A percentile compares a stretch with the other conserved stretches of the same genome.
These are phyloP conservation scores for Hygrocybe punicea DNA, from an alignment of 768 basidiomycete species.

Conservation along the genomic window DNA sequence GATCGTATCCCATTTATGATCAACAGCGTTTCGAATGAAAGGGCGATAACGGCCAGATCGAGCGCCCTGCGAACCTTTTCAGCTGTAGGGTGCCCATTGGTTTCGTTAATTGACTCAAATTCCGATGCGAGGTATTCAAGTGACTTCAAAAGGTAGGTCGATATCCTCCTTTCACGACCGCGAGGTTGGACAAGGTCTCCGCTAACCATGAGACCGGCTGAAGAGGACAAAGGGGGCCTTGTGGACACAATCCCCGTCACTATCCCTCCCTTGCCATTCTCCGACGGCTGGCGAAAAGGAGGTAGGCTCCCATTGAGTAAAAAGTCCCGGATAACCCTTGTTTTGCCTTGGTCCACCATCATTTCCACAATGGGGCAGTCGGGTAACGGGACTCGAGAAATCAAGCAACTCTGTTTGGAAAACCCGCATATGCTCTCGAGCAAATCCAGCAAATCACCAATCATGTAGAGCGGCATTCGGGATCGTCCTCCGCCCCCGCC, in stretches of 20 bases:
- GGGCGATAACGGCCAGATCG: conserved; percentile 62
- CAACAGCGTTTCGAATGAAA: conserved; percentile 69
- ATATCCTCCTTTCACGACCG: conserved; percentile 59
- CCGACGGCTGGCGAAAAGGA: conserved; percentile 21
- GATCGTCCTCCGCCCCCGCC: conserved; percentile 24
- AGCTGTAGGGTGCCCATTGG: conserved; percentile 44
- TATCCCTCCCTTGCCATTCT: neutral
- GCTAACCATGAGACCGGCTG: neutral
- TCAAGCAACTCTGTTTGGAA: conserved; percentile 40
- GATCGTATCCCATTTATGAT: conserved; percentile 59
- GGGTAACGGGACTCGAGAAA: conserved; percentile 58
- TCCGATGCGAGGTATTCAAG: conserved; percentile 50
- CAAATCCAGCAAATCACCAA: conserved; percentile 60
- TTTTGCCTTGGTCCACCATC: conserved; percentile 55
- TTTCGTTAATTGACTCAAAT: conserved; percentile 41
- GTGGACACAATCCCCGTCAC: neutral
- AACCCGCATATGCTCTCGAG: conserved; percentile 64
- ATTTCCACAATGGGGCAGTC: conserved; percentile 62
- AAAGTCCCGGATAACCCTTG: conserved; percentile 64
- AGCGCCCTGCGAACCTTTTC: conserved; percentile 65
- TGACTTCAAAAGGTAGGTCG: conserved; percentile 58
- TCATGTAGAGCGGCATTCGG: conserved; percentile 50
- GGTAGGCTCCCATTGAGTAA: conserved; percentile 65
- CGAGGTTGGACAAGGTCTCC: conserved; percentile 45
- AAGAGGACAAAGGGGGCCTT: neutral